A percentile compares a stretch with the other conserved stretches of the same genome.
Evolutionary conservation across 257 asterid species (phyloP).

Genomic region (Penstemon newberryi): DNA sequence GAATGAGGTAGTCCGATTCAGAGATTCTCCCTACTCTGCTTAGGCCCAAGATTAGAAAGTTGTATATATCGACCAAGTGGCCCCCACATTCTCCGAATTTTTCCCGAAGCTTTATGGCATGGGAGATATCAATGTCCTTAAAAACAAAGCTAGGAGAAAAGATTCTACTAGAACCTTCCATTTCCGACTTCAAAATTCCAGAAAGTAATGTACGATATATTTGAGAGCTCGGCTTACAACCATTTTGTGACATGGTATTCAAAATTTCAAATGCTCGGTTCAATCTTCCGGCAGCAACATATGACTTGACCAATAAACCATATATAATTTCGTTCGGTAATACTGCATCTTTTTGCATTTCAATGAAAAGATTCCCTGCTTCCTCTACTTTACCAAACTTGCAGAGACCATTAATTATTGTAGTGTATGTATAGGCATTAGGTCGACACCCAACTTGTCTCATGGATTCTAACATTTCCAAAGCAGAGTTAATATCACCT

Average conservation of each 20-base stretch:
- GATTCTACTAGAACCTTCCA: neutral
- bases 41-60: conserved; percentile 36
- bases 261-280: conserved; percentile 30
- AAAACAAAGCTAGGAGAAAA: conserved; percentile 20
- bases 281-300: conserved; percentile 24
- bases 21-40: conserved; percentile 31
- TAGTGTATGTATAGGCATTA: conserved; percentile 39
- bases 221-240: conserved; percentile 29
- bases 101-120: conserved; percentile 28
- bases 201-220: conserved; percentile 31
- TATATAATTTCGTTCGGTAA: conserved; percentile 33
- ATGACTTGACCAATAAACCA: conserved; percentile 29
- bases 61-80: conserved; percentile 29
- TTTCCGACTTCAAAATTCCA: conserved; percentile 23
- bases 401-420: conserved; percentile 33
- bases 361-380: conserved; percentile 31
- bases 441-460: conserved; percentile 34
- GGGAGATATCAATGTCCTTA: conserved; percentile 28
- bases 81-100: conserved; percentile 29
- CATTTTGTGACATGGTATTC: conserved; percentile 30
- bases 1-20: conserved; percentile 35
- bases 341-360: conserved; percentile 30
- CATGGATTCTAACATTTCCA: conserved; percentile 37
- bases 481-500: conserved; percentile 28
- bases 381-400: conserved; percentile 33